Evolutionary conservation across 495 filamentous ascomycete species (phyloP).

Genomic region (Aspergillus heteromorphus): DNA sequence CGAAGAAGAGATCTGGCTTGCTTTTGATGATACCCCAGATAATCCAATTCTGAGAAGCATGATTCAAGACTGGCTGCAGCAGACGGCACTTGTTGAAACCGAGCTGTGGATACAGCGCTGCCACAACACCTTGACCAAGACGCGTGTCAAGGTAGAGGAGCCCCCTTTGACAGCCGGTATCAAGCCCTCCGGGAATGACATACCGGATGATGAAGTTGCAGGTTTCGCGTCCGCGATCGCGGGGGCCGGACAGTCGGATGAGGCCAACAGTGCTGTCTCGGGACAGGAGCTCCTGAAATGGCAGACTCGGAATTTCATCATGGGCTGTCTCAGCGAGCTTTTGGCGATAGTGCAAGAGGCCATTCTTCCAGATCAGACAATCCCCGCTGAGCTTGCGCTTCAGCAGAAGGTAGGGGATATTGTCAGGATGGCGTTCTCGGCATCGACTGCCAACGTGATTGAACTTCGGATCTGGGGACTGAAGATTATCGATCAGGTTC

Average conservation of each 20-base stretch:
- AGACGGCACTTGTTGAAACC: constrained; percentile 74
- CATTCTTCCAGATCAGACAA: constrained; percentile 60
- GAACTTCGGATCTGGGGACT: constrained; percentile 83
- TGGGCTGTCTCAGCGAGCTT: constrained; percentile 85
- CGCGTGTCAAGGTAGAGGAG: constrained; percentile 55
- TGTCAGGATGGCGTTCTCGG: constrained; percentile 95
- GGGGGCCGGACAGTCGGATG: constrained; percentile 57
- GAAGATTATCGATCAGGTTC: constrained; percentile 85
- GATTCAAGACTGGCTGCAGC: constrained; percentile 83
- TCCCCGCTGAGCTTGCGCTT: constrained; percentile 65
- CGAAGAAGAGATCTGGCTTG: constrained; percentile 88
- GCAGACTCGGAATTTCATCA: constrained; percentile 93
- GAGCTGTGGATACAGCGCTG: constrained; percentile 80
- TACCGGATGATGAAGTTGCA: constrained; percentile 94
- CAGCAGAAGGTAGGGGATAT: constrained; percentile 86
- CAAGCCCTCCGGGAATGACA: constrained; percentile 58
- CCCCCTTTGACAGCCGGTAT: constrained; percentile 37
- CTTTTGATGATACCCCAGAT: constrained; percentile 68
- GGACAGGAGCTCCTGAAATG: constrained; percentile 87
- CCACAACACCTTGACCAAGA: constrained; percentile 85
- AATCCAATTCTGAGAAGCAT: constrained; percentile 75
- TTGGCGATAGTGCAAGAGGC: constrained; percentile 70
- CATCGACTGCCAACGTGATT: constrained; percentile 88
- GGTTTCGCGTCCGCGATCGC: constrained; percentile 77
- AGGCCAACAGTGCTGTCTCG: constrained; percentile 50